Base-by-base conservation (phyloP, 768 basidiomycete genomes). In the Hypholoma fasciculare region DNA sequence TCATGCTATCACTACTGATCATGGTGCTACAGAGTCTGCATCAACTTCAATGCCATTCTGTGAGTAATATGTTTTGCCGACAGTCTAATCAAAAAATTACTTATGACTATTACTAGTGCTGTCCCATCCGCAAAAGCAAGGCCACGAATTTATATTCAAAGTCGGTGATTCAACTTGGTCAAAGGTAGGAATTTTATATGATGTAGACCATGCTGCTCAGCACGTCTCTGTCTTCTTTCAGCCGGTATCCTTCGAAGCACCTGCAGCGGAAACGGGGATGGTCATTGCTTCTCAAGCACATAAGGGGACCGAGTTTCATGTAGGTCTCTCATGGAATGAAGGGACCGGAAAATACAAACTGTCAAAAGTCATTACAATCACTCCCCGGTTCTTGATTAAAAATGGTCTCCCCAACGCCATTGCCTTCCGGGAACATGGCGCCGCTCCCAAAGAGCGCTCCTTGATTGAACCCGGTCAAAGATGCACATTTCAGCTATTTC, bases 291-390 rank as follows among this genome's bases (percentile, higher is more conserved):
- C 89, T 8, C 74, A 82, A 43, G 77, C 76, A 30, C 86, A 86
- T 52, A 85, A 78, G 61, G 74, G 80, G 2, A 86, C 90, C 48
- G 85, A 88, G 68, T 80, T 87, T 52, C 91, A 95, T 68, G 72
- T 92, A 47, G 97, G 96, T 1, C 65, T 99, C 39, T 96, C 94
- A 4, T 98, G 96, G 85, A 81, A 84, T 16, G 95, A 96, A 72
- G 97, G 96, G 1, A 76, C 88, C n/a, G 97, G 97, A 37, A 98
- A 97, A 78, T 98, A 98, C 72, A 98, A 98, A 69, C 76, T 98
- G 36, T 90, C 89, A 26, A 98, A 98, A 75, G 89, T 98, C 63
- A 87, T 99, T 62, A 96, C 92, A 0, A 75, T 98, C 38, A 80
- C 91, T 7, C 97, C 97, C 26, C 86, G 97, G 47, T 98, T 95